Base-by-base conservation (phyloP, 2,329 filamentous ascomycete genomes). In the Fusarium albosuccineum region DNA sequence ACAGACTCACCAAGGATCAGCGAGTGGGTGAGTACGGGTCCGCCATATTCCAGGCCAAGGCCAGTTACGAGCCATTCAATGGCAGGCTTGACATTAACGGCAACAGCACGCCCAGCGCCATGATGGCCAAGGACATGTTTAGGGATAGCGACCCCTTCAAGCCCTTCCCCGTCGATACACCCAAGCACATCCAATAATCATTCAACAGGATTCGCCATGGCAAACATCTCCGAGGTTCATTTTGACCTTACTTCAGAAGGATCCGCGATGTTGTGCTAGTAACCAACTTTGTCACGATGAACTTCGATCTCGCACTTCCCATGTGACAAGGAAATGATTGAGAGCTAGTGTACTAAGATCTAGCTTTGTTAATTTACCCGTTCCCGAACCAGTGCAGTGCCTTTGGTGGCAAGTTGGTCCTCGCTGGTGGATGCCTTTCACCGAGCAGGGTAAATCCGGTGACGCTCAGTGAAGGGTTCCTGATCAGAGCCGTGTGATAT, bases 11-110 rank as follows among this genome's bases (percentile, higher is more conserved):
- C 22, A 41, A 54, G 14, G 48, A 51, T 14, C 57, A 53, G n/a
- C 41, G 62, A 33, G 71, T 71, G 6, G 77, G 79, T 56, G 80
- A 82, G 59, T 81, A 81, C 67, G 78, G 81, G 57, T 79, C 79
- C 16, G 58, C 73, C 40, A 66, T 82, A 34, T 82, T 81, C 66
- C 80, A 82, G 60, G 78, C 79, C 39, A 76, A 74, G 63, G 75
- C 76, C 9, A 77, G 74, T 16, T 79, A 80, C 65, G 73, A 77
- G 40, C 65, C 70, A 6, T 81, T 73, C 57, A 69, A 79, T 29
- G 73, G 74, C 51, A 77, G 75, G 69, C 60, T 78, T 34, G 66
- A 73, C 39, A 81, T 77, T 60, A 74, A 74, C 41, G 65, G 67
- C 17, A 65, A 67, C 11, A 67, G 67, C 11, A 54, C 46, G 1